Conservation (phyloP, 1,139 yeast species). For the Pneumocystis oryctolagi region DNA sequence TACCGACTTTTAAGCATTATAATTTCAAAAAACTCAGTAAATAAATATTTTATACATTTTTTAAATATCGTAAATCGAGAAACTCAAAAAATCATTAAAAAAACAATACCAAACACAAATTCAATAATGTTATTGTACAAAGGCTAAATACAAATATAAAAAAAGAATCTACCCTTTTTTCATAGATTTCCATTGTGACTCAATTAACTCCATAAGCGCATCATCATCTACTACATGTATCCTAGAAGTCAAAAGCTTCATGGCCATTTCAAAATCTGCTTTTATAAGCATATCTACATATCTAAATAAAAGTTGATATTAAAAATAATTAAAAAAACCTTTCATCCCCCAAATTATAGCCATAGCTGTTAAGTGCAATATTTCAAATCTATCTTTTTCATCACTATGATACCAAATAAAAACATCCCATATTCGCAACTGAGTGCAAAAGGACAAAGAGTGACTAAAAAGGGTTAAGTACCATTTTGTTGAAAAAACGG, state of each 20-base stretch:
- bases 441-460: constrained; percentile 16
- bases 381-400: constrained; percentile 1
- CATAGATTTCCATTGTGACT: not conserved
- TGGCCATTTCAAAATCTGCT: constrained; percentile 16
- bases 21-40: not conserved
- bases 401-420: constrained; percentile 11
- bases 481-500: constrained; percentile 17
- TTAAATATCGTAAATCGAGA: not conserved
- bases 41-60: not conserved
- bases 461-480: constrained; percentile 16
- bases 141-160: too few relatives aligned
- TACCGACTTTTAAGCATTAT: not conserved
- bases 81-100: too few relatives aligned
- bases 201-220: constrained; percentile 10
- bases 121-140: not conserved
- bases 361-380: constrained; percentile 13
- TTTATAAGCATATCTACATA: constrained; percentile 6
- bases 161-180: not conserved
- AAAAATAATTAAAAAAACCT: constrained; percentile 2
- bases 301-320: constrained; percentile 6
- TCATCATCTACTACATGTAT: constrained; percentile 15
- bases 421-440: constrained; percentile 18
- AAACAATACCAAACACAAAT: too few relatives aligned
- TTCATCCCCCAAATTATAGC: constrained; percentile 9
- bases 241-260: constrained; percentile 13